Percentiles rank a stretch among this genome's conserved stretches.
phyloP scores from a whole-genome alignment of 495 filamentous ascomycete species.

The Trichoderma gamsii region DNA sequence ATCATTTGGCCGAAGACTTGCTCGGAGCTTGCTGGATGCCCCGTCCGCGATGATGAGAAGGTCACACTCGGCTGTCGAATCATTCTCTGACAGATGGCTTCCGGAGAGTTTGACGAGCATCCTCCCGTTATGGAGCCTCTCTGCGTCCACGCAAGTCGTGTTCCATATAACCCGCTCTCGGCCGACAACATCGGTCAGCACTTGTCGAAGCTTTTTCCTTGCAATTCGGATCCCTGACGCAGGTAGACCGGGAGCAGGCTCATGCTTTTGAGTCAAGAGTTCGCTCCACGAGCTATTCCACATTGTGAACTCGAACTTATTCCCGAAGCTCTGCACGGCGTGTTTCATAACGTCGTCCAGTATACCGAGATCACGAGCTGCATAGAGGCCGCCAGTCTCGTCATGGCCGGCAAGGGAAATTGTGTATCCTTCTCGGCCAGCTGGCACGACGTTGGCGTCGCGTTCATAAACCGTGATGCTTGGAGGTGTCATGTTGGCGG shows the following conservation, averaged over 20 bases:
- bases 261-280: constrained; percentile 20
- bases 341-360: constrained; percentile 21
- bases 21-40: constrained; percentile 33
- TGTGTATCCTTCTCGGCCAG: constrained; percentile 30
- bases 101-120: constrained; percentile 18
- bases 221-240: constrained; percentile 23
- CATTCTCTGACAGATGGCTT: constrained; percentile 6
- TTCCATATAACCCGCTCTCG: constrained; percentile 23
- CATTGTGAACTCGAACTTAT: constrained; percentile 22
- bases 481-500: constrained; percentile 20
- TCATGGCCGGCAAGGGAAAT: constrained; percentile 30
- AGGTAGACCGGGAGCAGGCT: constrained; percentile 20
- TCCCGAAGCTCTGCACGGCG: constrained; percentile 18
- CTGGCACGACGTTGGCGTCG: constrained; percentile 20
- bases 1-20: constrained; percentile 29
- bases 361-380: constrained; percentile 24
- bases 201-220: constrained; percentile 23
- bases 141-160: constrained; percentile 18
- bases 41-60: constrained; percentile 36
- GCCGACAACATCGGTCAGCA: constrained; percentile 19
- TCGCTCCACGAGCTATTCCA: constrained; percentile 25
- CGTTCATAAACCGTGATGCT: constrained; percentile 31
- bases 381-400: constrained; percentile 21
- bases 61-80: constrained; percentile 28
- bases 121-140: constrained; percentile 20